phyloP scores from a whole-genome alignment of 495 filamentous ascomycete genomes.

The Aspergillus carlsbadensis region DNA sequence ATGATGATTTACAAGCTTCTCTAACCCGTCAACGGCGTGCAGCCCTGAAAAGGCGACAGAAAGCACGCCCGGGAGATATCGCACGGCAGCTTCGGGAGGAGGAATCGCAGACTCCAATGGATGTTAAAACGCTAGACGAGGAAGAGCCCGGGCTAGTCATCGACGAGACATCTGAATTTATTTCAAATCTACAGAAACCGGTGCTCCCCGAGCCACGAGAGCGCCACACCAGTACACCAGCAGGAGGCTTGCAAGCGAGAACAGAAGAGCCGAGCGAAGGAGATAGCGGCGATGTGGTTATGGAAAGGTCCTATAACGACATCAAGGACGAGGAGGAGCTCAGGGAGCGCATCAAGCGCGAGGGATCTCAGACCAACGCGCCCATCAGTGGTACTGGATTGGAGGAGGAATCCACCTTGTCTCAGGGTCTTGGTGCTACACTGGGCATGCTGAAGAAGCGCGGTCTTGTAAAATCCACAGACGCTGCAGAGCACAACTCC shows the following conservation, averaged over 20 bases:
- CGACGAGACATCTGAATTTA: constrained; percentile 93
- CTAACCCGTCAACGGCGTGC: constrained; percentile 75
- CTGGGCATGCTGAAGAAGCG: constrained; percentile 79
- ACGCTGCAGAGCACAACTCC: constrained; percentile 62
- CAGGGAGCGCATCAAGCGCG: constrained; percentile 49
- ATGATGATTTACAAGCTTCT: constrained; percentile 87
- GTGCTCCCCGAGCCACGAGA: constrained; percentile 60
- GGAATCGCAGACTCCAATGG: constrained; percentile 54
- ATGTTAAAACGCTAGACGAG: constrained; percentile 45
- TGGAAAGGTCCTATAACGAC: constrained; percentile 59
- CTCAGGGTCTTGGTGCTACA: constrained; percentile 75
- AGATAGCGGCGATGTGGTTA: constrained; percentile 58
- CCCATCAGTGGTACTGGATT: constrained; percentile 71
- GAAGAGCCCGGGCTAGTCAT: constrained; percentile 78
- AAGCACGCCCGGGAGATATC: constrained; percentile 77
- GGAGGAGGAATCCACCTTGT: constrained; percentile 78
- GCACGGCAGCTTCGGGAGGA: constrained; percentile 80
- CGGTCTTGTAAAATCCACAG: constrained; percentile 67
- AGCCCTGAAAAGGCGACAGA: constrained; percentile 89
- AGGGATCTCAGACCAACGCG: constrained; percentile 41
- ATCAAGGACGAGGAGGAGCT: constrained; percentile 55
- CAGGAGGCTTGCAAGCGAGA: constrained; percentile 42
- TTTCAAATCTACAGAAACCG: constrained; percentile 74
- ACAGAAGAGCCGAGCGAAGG: constrained; percentile 51
- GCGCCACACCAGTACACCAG: constrained; percentile 43